Percentiles rank a stretch among this genome's conserved stretches.
Evolutionary conservation across 2,329 filamentous ascomycete species (phyloP).

Genomic region (Claviceps purpurea): DNA sequence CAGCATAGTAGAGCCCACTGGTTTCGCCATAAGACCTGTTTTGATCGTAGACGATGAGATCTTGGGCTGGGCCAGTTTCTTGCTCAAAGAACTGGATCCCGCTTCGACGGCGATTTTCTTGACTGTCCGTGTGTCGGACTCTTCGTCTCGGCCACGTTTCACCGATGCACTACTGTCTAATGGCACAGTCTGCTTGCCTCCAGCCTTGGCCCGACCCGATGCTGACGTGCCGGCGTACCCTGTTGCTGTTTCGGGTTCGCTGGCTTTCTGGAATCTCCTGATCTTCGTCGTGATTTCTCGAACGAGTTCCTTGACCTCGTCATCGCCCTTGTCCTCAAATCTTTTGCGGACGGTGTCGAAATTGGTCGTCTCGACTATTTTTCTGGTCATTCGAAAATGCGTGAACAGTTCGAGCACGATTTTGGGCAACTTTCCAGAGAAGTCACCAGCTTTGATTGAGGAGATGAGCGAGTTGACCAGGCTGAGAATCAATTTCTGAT

Average conservation of each 20-base stretch:
- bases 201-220: slow-evolving; percentile 22
- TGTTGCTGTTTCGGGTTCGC: slow-evolving; percentile 21
- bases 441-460: slow-evolving; percentile 39
- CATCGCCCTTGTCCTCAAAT: slow-evolving; percentile 49
- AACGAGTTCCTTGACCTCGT: slow-evolving; percentile 48
- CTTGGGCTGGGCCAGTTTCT: slow-evolving; percentile 26
- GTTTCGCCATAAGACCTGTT: slow-evolving; percentile 16
- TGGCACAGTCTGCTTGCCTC: slow-evolving; percentile 15
- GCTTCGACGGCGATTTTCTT: slow-evolving; percentile 31
- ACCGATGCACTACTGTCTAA: slow-evolving; percentile 14
- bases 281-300: slow-evolving; percentile 40
- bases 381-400: slow-evolving; percentile 46
- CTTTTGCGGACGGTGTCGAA: slow-evolving; percentile 51
- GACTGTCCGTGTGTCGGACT: slow-evolving; percentile 23
- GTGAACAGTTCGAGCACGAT: slow-evolving; percentile 47
- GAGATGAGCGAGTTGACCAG: slow-evolving; percentile 41
- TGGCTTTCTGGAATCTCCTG: slow-evolving; percentile 24
- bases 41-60: slow-evolving; percentile 18
- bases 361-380: slow-evolving; percentile 50
- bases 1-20: slow-evolving; percentile 23
- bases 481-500: slow-evolving; percentile 42
- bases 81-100: slow-evolving; percentile 23
- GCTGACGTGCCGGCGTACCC: slow-evolving; percentile 28
- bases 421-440: slow-evolving; percentile 39
- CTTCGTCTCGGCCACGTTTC: slow-evolving; percentile 28